Base-by-base conservation (phyloP, 208 protist species). In the Histomonas meleagridis region DNA sequence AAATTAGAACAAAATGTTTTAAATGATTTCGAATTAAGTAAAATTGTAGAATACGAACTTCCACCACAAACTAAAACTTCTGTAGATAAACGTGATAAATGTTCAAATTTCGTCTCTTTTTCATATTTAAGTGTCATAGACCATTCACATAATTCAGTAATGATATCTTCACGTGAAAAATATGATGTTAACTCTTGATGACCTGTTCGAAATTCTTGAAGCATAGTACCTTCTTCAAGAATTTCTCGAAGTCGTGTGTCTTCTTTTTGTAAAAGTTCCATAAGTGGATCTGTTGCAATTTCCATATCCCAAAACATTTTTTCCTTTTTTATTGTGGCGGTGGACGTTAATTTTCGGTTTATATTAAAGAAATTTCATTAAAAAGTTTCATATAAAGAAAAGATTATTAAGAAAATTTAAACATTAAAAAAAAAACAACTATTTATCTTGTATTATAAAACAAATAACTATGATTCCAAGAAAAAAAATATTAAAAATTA, bases 291-390 rank as follows among this genome's bases (percentile, higher is more conserved):
- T 35, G 51, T 16, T 1, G n/a, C 65, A 38, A 57, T 46, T 51
- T 51, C 46, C 16, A 18, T 55, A 86, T 86, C 76, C 76, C 76
- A 86, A 48, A 86, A 86, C n/a, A n/a, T n/a, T n/a, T n/a, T n/a
- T n/a, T n/a, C n/a, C n/a, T n/a, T n/a, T n/a, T n/a, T n/a, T n/a
- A n/a, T n/a, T n/a, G n/a, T n/a, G n/a, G n/a, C n/a, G n/a, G n/a
- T n/a, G n/a, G n/a, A n/a, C n/a, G n/a, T n/a, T n/a, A n/a, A n/a
- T n/a, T n/a, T n/a, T n/a, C n/a, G n/a, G n/a, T n/a, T n/a, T n/a
- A n/a, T n/a, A n/a, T n/a, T n/a, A n/a, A n/a, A n/a, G n/a, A n/a
- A n/a, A n/a, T n/a, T n/a, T n/a, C n/a, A n/a, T n/a, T n/a, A n/a
- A n/a, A n/a, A n/a, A n/a, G n/a, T n/a, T n/a, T n/a, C n/a, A n/a